phyloP scores from a whole-genome alignment of 2,329 filamentous ascomycete species.

The Neurospora sp. region DNA sequence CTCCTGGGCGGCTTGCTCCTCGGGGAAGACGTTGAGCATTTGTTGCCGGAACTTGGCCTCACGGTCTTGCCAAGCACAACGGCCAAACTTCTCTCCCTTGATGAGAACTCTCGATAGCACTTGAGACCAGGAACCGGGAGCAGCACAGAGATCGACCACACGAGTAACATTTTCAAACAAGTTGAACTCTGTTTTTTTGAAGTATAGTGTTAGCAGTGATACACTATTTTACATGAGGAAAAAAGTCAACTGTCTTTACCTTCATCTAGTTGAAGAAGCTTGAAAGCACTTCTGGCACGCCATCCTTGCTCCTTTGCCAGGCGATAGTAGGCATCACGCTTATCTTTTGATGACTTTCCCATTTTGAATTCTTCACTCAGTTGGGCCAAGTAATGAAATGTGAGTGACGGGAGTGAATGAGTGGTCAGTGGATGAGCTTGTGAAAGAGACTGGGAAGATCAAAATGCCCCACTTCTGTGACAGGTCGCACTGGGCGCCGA shows the following conservation, averaged over 20 bases:
- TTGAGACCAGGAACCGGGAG: constrained; percentile 94
- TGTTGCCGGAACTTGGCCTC: constrained; percentile 56
- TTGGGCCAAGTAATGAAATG: constrained; percentile 22
- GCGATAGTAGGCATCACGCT: constrained; percentile 94
- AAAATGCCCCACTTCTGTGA: neutral
- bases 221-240: neutral
- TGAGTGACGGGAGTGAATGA: constrained; percentile 7
- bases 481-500: neutral
- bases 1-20: constrained; percentile 16
- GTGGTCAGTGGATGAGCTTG: neutral
- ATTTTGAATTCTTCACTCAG: constrained; percentile 34
- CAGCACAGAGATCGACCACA: constrained; percentile 92
- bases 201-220: constrained; percentile 7
- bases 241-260: constrained; percentile 29
- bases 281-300: constrained; percentile 93
- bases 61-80: constrained; percentile 78
- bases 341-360: constrained; percentile 98
- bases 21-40: constrained; percentile 44
- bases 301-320: constrained; percentile 98
- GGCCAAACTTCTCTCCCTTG: constrained; percentile 83
- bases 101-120: constrained; percentile 89
- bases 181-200: constrained; percentile 62
- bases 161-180: constrained; percentile 83
- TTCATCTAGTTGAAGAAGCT: constrained; percentile 89
- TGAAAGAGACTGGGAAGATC: neutral